phyloP scores from a whole-genome alignment of 73 alveolate species.

The Tetrahymena thermophila region DNA sequence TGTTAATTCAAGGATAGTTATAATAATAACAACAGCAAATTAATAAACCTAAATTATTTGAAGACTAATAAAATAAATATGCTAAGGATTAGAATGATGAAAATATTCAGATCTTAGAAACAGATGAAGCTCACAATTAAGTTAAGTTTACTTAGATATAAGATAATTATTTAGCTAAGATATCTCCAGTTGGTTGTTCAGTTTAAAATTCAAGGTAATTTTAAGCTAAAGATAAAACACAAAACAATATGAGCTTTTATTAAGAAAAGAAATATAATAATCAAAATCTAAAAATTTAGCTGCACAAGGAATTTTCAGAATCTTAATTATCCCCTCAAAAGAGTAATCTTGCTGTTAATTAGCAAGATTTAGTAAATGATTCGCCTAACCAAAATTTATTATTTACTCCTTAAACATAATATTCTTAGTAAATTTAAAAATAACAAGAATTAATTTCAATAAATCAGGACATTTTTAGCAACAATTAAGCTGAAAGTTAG shows the following conservation, averaged over 20 bases:
- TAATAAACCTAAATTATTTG: not conserved
- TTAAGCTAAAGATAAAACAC: too few relatives aligned
- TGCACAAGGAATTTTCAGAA: not conserved
- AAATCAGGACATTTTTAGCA: not conserved
- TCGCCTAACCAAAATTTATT: not conserved
- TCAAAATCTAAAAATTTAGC: too few relatives aligned
- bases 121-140: not conserved
- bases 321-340: not conserved
- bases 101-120: not conserved
- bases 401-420: not conserved
- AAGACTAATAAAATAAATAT: not conserved
- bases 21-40: too few relatives aligned
- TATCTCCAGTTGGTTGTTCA: not conserved
- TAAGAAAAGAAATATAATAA: too few relatives aligned
- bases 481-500: not conserved
- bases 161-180: not conserved
- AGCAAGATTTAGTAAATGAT: not conserved
- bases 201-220: too few relatives aligned
- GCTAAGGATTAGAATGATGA: not conserved
- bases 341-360: not conserved
- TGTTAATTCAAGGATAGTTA: not conserved
- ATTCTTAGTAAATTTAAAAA: too few relatives aligned
- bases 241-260: too few relatives aligned
- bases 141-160: not conserved
- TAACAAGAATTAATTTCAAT: not conserved